phyloP scores from a whole-genome alignment of 2,329 filamentous ascomycete species.

The Metarhizium brunneum region DNA sequence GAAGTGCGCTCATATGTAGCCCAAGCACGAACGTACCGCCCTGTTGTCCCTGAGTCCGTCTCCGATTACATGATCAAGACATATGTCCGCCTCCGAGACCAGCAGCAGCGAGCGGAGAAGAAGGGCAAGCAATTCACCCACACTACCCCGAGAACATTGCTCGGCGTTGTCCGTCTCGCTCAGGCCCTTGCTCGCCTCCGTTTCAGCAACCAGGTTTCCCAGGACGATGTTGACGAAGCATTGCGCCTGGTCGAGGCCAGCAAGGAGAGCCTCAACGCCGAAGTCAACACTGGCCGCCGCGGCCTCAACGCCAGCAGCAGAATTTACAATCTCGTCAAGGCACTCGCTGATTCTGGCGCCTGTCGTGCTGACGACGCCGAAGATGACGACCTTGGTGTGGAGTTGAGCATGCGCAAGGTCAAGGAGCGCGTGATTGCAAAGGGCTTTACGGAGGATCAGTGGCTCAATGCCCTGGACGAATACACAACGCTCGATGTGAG shows the following conservation, averaged over 20 bases:
- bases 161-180: slow-evolving; percentile 85
- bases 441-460: slow-evolving; percentile 93
- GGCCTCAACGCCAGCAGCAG: slow-evolving; percentile 76
- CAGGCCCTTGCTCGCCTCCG: slow-evolving; percentile 89
- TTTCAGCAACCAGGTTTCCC: slow-evolving; percentile 75
- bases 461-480: slow-evolving; percentile 77
- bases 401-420: slow-evolving; percentile 81
- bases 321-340: slow-evolving; percentile 91
- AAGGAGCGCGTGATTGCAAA: slow-evolving; percentile 88
- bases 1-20: slow-evolving; percentile 96
- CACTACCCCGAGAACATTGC: slow-evolving; percentile 84
- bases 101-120: slow-evolving; percentile 85
- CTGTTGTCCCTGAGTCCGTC: slow-evolving; percentile 72
- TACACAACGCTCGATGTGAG: slow-evolving; percentile 85
- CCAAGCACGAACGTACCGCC: slow-evolving; percentile 80
- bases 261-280: slow-evolving; percentile 79
- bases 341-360: slow-evolving; percentile 76
- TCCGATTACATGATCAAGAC: slow-evolving; percentile 96
- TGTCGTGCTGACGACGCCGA: slow-evolving; percentile 65
- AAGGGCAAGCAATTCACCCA: slow-evolving; percentile 89
- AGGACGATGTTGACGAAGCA: slow-evolving; percentile 93
- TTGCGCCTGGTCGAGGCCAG: slow-evolving; percentile 84
- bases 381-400: slow-evolving; percentile 43
- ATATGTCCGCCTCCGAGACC: slow-evolving; percentile 87
- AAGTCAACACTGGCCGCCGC: slow-evolving; percentile 48